Percentiles rank a stretch among this genome's conserved stretches.
Conservation (phyloP, 371 early-diverging fungal genomes). For the Zychaea mexicana region DNA sequence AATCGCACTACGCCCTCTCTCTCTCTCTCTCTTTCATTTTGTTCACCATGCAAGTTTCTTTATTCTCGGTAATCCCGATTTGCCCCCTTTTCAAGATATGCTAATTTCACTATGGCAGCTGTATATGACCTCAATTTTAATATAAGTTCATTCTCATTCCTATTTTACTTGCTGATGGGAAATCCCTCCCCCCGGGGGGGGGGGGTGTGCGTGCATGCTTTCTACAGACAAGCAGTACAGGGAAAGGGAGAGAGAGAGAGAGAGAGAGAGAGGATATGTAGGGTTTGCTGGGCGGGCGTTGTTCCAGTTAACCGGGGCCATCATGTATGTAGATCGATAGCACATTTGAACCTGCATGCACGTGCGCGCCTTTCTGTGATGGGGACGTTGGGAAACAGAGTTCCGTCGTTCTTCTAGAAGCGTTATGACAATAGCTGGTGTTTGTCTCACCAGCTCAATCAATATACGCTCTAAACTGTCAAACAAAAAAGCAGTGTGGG, state of each 20-base stretch:
- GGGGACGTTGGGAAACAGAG: not conserved
- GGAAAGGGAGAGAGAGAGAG: too few species aligned
- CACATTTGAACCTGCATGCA: not conserved
- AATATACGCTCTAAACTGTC: not conserved
- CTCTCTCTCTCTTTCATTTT: not conserved
- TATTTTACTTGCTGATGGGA: not conserved
- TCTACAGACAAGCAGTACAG: too few species aligned
- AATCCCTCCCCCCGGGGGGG: too few species aligned
- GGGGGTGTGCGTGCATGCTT: too few species aligned
- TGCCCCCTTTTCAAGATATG: not conserved
- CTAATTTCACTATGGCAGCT: not conserved
- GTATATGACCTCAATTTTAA: not conserved
- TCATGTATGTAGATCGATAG: not conserved
- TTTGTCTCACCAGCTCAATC: conserved; percentile 2
- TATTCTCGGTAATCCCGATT: not conserved
- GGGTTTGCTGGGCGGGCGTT: too few species aligned
- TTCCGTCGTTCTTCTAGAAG: not conserved
- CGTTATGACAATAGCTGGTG: not conserved
- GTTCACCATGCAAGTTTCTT: not conserved
- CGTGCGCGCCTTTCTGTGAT: not conserved
- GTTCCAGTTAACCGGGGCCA: not conserved
- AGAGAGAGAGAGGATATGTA: too few species aligned
- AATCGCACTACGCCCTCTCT: not conserved
- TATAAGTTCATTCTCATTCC: not conserved
- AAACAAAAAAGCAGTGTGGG: not conserved